phyloP scores from a whole-genome alignment of 2,329 filamentous ascomycete species.

The Ascochyta koolunga region DNA sequence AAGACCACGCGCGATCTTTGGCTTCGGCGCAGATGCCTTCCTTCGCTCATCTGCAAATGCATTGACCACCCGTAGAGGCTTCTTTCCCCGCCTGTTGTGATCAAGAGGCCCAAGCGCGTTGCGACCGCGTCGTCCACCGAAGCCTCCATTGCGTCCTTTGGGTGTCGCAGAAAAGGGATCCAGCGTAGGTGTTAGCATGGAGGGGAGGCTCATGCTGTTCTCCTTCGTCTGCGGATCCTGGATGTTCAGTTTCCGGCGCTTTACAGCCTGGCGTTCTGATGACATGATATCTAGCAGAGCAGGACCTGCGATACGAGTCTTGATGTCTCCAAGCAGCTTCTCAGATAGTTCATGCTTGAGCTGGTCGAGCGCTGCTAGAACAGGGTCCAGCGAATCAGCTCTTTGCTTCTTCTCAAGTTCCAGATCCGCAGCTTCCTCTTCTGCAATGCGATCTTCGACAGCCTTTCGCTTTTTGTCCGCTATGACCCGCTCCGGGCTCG shows the following conservation, averaged over 20 bases:
- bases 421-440: slow-evolving; percentile 79
- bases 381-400: slow-evolving; percentile 89
- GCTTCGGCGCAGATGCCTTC: slow-evolving; percentile 59
- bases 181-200: slow-evolving; percentile 61
- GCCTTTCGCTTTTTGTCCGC: slow-evolving; percentile 63
- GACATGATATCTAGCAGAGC: slow-evolving; percentile 81
- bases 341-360: slow-evolving; percentile 82
- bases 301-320: slow-evolving; percentile 82
- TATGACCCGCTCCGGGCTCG: slow-evolving; percentile 57
- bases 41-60: slow-evolving; percentile 64
- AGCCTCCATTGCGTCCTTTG: slow-evolving; percentile 51
- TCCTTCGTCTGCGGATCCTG: slow-evolving; percentile 66
- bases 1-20: slow-evolving; percentile 71
- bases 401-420: slow-evolving; percentile 90
- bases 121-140: slow-evolving; percentile 50
- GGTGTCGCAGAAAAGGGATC: slow-evolving; percentile 70
- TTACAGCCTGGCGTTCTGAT: slow-evolving; percentile 78
- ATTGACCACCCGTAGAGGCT: slow-evolving; percentile 49
- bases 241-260: slow-evolving; percentile 79
- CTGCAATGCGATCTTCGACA: slow-evolving; percentile 69
- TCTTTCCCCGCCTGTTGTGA: slow-evolving; percentile 51
- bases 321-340: slow-evolving; percentile 87
- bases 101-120: slow-evolving; percentile 54
- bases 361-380: slow-evolving; percentile 78
- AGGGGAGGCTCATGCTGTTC: slow-evolving; percentile 61